These are phyloP conservation scores for Cercophora scortea DNA, from an alignment of 495 filamentous ascomycete species.

Conservation along the genomic window DNA sequence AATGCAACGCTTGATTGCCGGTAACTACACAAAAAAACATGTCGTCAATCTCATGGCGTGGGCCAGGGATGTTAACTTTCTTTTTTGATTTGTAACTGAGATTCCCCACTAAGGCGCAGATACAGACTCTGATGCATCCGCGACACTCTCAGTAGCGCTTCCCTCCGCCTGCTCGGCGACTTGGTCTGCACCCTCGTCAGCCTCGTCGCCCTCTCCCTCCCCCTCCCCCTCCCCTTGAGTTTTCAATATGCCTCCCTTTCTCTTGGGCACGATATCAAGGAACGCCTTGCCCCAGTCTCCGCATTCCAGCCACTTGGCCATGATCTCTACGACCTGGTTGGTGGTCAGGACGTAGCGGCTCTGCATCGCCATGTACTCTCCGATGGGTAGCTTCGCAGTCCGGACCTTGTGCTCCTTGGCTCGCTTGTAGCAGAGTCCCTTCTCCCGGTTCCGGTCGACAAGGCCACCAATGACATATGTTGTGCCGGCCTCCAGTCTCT, in stretches of 20 bases:
- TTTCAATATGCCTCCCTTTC: constrained; percentile 65
- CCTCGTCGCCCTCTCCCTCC: no score
- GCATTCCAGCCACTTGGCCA: constrained; percentile 81
- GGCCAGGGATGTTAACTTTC: no score
- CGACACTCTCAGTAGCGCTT: background rate
- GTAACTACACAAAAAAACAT: no score
- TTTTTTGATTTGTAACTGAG: no score
- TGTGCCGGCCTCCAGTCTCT: constrained; percentile 70
- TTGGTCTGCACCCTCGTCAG: no score
- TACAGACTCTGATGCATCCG: background rate
- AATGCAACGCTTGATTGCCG: no score
- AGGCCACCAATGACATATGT: constrained; percentile 92
- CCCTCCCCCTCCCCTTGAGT: constrained; percentile 3
- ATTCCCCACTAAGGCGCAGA: background rate
- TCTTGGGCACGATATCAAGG: constrained; percentile 70
- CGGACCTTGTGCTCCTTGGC: constrained; percentile 67
- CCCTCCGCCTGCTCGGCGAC: constrained; percentile 16
- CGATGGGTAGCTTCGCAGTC: constrained; percentile 87
- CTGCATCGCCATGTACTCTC: constrained; percentile 83
- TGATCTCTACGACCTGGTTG: constrained; percentile 95
- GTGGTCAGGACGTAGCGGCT: constrained; percentile 77
- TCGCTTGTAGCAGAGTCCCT: constrained; percentile 82
- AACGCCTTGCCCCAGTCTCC: constrained; percentile 90
- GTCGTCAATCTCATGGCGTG: no score
- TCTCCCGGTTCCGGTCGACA: constrained; percentile 92